phyloP scores from a whole-genome alignment of 1,284 basidiomycete genomes.

The Laetiporus sulphureus region DNA sequence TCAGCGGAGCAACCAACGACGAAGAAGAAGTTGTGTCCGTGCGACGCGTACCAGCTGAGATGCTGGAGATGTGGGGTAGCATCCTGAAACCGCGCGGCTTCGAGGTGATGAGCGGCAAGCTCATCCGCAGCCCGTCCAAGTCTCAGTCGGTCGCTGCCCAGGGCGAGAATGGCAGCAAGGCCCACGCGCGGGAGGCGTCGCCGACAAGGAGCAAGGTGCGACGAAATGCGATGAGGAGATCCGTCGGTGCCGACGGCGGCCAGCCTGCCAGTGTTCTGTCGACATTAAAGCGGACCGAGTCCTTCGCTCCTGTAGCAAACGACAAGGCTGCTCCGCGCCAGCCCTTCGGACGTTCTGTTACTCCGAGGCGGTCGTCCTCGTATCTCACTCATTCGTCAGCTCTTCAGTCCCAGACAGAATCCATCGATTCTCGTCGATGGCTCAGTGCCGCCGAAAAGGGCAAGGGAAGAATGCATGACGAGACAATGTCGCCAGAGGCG shows the following conservation, averaged over 20 bases:
- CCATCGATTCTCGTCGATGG: too few relatives aligned
- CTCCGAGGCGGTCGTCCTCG: constrained; percentile 11
- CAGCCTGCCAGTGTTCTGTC: constrained; percentile 42
- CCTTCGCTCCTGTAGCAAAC: constrained; percentile 40
- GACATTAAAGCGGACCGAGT: constrained; percentile 49
- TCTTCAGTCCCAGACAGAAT: background rate
- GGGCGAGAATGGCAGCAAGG: background rate
- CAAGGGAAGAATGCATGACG: background rate
- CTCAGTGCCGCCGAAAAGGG: too few relatives aligned
- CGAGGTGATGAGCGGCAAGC: constrained; percentile 44
- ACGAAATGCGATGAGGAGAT: constrained; percentile 6
- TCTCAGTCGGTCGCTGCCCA: constrained; percentile 18
- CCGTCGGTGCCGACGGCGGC: background rate
- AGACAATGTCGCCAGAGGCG: background rate
- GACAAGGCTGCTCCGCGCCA: constrained; percentile 28
- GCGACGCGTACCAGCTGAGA: constrained; percentile 49
- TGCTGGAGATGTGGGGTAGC: constrained; percentile 59
- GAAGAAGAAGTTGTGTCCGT: constrained; percentile 49
- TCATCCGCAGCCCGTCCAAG: constrained; percentile 51
- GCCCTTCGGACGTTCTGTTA: constrained; percentile 39
- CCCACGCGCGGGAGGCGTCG: constrained; percentile 9
- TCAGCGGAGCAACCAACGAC: constrained; percentile 19
- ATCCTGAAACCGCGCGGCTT: constrained; percentile 61
- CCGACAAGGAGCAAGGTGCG: constrained; percentile 9
- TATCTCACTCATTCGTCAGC: constrained; percentile 12